phyloP scores from a whole-genome alignment of 371 early-diverging fungal genomes.

The Rhizopus sp. region DNA sequence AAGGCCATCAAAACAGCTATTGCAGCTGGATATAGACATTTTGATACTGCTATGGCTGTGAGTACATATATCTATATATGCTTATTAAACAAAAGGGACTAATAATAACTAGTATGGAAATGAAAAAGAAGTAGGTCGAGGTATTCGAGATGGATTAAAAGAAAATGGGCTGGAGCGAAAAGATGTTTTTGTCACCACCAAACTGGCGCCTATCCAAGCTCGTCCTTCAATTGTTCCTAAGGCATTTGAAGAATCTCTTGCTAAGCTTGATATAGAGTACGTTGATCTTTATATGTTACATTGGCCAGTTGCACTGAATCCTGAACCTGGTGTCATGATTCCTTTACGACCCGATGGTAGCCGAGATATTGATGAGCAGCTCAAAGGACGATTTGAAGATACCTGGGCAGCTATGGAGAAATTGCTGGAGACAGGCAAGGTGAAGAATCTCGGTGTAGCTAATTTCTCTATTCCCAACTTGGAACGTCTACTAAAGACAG shows the following conservation, averaged over 20 bases:
- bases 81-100: not conserved
- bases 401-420: conserved; percentile 67
- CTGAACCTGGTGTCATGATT: conserved; percentile 29
- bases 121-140: conserved; percentile 70
- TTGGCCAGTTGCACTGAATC: conserved; percentile 48
- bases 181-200: conserved; percentile 89
- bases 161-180: conserved; percentile 56
- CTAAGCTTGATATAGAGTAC: conserved; percentile 59
- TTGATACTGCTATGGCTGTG: conserved; percentile 64
- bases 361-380: conserved; percentile 36
- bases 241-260: conserved; percentile 53
- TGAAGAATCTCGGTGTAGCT: conserved; percentile 68
- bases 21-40: conserved; percentile 48
- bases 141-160: conserved; percentile 54
- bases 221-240: conserved; percentile 48
- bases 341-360: conserved; percentile 40
- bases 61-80: conserved; percentile 16
- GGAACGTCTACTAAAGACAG: conserved; percentile 49
- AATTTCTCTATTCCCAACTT: conserved; percentile 60
- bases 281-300: conserved; percentile 71
- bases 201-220: conserved; percentile 72
- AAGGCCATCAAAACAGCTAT: conserved; percentile 45
- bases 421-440: conserved; percentile 64
- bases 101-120: conserved; percentile 58
- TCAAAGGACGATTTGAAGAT: conserved; percentile 26